phyloP scores from a whole-genome alignment of 2,329 filamentous ascomycete species.

The Podosphaera fusca region DNA sequence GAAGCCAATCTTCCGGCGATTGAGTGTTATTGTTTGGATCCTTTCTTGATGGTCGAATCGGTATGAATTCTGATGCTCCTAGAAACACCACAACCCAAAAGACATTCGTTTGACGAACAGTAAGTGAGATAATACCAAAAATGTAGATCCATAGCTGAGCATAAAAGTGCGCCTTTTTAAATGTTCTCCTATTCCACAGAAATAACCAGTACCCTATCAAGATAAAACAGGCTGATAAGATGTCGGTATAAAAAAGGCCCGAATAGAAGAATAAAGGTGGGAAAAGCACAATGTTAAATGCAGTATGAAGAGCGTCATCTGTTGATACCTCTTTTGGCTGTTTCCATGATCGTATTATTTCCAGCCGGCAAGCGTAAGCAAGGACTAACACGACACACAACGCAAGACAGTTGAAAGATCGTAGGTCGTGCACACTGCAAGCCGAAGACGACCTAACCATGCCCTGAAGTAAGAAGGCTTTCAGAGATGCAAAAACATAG shows the following conservation, averaged over 20 bases:
- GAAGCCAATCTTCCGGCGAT: conserved; percentile 3
- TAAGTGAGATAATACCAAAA: conserved; percentile 41
- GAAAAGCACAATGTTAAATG: conserved; percentile 63
- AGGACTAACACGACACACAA: conserved; percentile 20
- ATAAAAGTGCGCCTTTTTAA: background rate
- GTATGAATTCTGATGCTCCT: conserved; percentile 34
- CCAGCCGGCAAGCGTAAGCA: conserved; percentile 10
- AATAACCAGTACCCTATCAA: conserved; percentile 42
- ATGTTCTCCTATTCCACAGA: conserved; percentile 16
- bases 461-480: conserved; percentile 15
- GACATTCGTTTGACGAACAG: conserved; percentile 84
- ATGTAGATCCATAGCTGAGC: conserved; percentile 18
- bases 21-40: background rate
- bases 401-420: conserved; percentile 25
- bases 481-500: conserved; percentile 23
- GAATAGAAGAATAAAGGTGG: conserved; percentile 93
- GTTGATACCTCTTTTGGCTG: background rate
- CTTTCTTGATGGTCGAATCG: conserved; percentile 20
- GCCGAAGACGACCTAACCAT: conserved; percentile 2
- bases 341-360: conserved; percentile 6
- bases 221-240: conserved; percentile 57
- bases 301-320: conserved; percentile 26
- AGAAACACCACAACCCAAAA: conserved; percentile 79
- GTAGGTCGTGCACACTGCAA: conserved; percentile 18
- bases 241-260: conserved; percentile 82